Conservation (phyloP, 2,329 filamentous ascomycete species). For the Camptophora hylomeconis region DNA sequence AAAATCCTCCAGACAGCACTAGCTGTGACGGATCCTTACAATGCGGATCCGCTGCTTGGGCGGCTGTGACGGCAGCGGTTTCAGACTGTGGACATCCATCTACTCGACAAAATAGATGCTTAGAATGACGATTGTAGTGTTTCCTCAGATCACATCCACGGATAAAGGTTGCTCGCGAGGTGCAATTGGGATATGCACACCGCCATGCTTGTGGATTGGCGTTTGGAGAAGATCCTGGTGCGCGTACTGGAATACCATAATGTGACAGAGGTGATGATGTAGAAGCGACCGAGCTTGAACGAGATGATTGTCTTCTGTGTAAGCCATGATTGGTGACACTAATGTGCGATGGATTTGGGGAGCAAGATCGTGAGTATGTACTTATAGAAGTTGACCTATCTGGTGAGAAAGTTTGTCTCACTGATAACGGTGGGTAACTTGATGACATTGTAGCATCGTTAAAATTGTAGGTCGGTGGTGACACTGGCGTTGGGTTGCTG, state of each 20-base stretch:
- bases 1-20: constrained; percentile 43
- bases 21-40: constrained; percentile 11
- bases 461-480: no score
- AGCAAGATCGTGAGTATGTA: constrained; percentile 14
- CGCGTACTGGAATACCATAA: constrained; percentile 16
- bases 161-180: constrained; percentile 44
- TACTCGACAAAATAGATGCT: constrained; percentile 47
- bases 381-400: constrained; percentile 7
- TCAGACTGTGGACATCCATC: constrained; percentile 41
- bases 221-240: constrained; percentile 5
- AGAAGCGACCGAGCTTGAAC: no score
- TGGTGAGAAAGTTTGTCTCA: no score
- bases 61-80: constrained; percentile 5
- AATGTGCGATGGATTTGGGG: constrained; percentile 14
- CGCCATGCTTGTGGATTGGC: constrained; percentile 33
- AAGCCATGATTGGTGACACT: no score
- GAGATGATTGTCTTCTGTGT: no score
- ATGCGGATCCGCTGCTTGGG: constrained; percentile 4
- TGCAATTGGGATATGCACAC: constrained; percentile 46
- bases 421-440: no score
- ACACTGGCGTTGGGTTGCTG: no score
- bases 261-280: constrained; percentile 4
- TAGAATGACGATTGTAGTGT: constrained; percentile 50
- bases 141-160: constrained; percentile 50
- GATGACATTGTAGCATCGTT: no score